Conservation (phyloP, 768 basidiomycete species). For the Suillus subluteus region DNA sequence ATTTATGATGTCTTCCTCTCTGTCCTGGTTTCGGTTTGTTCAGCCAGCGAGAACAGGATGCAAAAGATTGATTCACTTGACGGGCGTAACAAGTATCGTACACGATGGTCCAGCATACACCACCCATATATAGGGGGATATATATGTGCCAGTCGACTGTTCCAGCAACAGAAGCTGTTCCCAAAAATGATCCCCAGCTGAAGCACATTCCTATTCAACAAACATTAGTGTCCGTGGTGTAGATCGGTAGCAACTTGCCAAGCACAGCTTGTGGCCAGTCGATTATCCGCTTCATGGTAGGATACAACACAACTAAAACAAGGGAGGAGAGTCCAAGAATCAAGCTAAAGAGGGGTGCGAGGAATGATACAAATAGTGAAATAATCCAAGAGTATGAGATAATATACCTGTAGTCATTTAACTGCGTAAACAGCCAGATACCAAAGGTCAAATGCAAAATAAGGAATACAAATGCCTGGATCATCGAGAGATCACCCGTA, state of each 20-base stretch:
- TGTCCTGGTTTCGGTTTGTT: constrained; percentile 67
- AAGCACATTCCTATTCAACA: neutral
- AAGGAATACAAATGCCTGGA: neutral
- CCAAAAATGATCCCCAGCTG: neutral
- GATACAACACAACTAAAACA: constrained; percentile 21
- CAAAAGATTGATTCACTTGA: neutral
- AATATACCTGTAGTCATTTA: neutral
- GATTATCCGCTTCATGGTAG: constrained; percentile 31
- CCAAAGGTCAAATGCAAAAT: neutral
- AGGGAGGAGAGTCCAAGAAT: neutral
- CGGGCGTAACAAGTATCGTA: neutral
- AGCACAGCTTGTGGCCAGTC: constrained; percentile 35
- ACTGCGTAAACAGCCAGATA: neutral
- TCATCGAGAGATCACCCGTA: neutral
- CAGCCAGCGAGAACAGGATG: constrained; percentile 42
- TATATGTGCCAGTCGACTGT: neutral
- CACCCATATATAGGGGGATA: neutral
- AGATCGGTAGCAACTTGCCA: constrained; percentile 21
- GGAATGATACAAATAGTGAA: neutral
- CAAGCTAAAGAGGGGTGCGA: constrained; percentile 1
- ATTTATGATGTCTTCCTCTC: constrained; percentile 67
- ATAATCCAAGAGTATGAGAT: neutral
- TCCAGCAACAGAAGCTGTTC: constrained; percentile 1
- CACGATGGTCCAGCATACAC: neutral
- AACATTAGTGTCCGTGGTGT: neutral